These are phyloP conservation scores for Pilasporangium apinafurcum DNA, from an alignment of 352 stramenopile genomes.

Conservation along the genomic window DNA sequence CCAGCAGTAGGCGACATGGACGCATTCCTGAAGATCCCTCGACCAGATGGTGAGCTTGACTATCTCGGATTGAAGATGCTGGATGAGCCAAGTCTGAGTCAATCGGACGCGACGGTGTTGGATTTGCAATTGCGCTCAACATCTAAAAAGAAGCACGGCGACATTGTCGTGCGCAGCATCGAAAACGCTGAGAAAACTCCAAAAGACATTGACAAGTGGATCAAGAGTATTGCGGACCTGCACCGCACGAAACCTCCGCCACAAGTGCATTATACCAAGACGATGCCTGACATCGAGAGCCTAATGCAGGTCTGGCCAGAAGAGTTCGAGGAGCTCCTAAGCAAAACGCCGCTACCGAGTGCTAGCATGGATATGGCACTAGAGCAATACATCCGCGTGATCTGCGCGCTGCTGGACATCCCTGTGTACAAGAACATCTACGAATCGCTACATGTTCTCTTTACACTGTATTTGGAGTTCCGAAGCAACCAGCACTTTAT, in stretches of 20 bases:
- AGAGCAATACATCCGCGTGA: slow-evolving; percentile 90
- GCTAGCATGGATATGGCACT: slow-evolving; percentile 89
- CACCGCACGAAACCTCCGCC: slow-evolving; percentile 90
- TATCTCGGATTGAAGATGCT: slow-evolving; percentile 91
- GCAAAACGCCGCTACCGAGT: slow-evolving; percentile 61
- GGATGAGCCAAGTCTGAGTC: slow-evolving; percentile 88
- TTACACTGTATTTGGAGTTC: slow-evolving; percentile 92
- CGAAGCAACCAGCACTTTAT: slow-evolving; percentile 92
- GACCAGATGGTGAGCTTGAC: slow-evolving; percentile 87
- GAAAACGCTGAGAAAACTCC: slow-evolving; percentile 92
- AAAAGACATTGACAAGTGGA: slow-evolving; percentile 93
- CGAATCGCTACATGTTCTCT: slow-evolving; percentile 93
- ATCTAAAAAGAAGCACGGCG: slow-evolving; percentile 92
- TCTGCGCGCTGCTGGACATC: slow-evolving; percentile 93
- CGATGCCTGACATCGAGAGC: slow-evolving; percentile 93
- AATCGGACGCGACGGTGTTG: slow-evolving; percentile 93
- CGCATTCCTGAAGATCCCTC: slow-evolving; percentile 94
- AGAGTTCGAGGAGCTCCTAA: slow-evolving; percentile 79
- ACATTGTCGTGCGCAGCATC: slow-evolving; percentile 91
- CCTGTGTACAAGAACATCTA: slow-evolving; percentile 93
- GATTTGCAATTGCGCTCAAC: slow-evolving; percentile 93
- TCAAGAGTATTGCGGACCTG: slow-evolving; percentile 93
- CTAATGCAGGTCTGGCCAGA: slow-evolving; percentile 92
- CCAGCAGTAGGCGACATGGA: slow-evolving; percentile 95
- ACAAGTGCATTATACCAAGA: slow-evolving; percentile 91